Base-by-base conservation (phyloP, 371 early-diverging fungal species). In the Mortierella sp. region DNA sequence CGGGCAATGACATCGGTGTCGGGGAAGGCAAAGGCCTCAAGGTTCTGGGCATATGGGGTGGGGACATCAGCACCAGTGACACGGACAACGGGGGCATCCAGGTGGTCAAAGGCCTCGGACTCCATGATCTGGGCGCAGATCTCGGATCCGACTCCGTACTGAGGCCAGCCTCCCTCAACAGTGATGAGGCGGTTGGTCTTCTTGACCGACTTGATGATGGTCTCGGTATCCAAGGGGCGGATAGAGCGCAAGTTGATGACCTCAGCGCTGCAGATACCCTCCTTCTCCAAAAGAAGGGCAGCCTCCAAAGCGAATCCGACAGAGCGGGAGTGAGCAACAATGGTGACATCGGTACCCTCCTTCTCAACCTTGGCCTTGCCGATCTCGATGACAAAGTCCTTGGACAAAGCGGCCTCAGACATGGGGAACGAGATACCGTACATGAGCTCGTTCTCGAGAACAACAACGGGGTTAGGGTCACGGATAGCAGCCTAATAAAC, bases 211-310 rank as follows among this genome's bases (percentile, higher is more conserved):
- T 93, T 91, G 90, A 97, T 90, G 88, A 99, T 96, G 74, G 99
- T 96, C 45, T 96, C 96, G 68, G 96, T 95, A 87, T 99, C 99
- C 70, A 99, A 90, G 54, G 99, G 99, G 81, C 98, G 95, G 90
- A 99, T 98, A 71, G 99, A 96, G 75, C 99, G 95, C 82, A 99
- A 92, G 94, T 99, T 99, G 91, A 99, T 97, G 71, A 99, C 98
- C 91, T 95, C 90, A 34, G 83, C 90, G 84, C 88, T 91, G 82
- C 80, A 83, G 84, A 98, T 94, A 72, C 97, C 97, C 84, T 94
- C 91, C 93, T 97, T 96, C 88, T 96, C 95, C 50, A 98, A 91
- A 68, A 93, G 90, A 76, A 96, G 94, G 76, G 98, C 98, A 63
- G 99, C 99, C 89, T 98, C 98, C 72, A 99, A 82, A 76, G 95